These are phyloP conservation scores for Colletotrichum gloeosporioides DNA, from an alignment of 2,329 filamentous ascomycete species.

Conservation along the genomic window DNA sequence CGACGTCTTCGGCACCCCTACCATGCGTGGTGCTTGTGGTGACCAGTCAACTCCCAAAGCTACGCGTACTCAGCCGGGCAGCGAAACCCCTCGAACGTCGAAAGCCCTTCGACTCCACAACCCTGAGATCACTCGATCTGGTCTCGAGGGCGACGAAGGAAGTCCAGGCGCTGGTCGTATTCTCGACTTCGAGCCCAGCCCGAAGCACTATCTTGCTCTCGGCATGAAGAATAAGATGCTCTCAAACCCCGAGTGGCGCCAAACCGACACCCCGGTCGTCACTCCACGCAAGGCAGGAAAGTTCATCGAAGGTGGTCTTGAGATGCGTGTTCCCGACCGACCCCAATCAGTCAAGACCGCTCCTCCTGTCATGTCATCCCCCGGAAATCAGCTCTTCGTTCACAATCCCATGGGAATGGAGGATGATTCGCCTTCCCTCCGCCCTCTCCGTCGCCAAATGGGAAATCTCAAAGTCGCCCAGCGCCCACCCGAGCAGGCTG, in stretches of 20 bases:
- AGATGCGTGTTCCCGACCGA: background rate
- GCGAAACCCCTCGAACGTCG: background rate
- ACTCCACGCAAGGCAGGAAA: background rate
- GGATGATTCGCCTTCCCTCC: background rate
- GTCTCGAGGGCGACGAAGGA: background rate
- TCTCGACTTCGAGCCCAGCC: background rate
- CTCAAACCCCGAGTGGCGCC: background rate
- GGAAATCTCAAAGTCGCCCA: background rate
- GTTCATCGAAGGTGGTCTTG: background rate
- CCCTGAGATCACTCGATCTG: background rate
- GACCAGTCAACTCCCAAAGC: background rate
- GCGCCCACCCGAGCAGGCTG: background rate
- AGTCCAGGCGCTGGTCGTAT: background rate
- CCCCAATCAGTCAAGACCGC: slow-evolving; percentile 4
- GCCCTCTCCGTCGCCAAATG: slow-evolving; percentile 1
- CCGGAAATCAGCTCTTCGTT: background rate
- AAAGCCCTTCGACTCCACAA: background rate
- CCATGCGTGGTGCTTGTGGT: background rate
- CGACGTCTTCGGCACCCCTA: background rate
- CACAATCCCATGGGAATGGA: background rate
- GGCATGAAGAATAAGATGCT: background rate
- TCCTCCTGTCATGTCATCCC: background rate
- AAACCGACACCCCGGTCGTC: background rate
- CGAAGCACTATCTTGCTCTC: slow-evolving; percentile 4
- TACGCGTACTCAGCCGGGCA: background rate